phyloP scores from a whole-genome alignment of 805 yeast species.

The Komagataella kurtzmanii region DNA sequence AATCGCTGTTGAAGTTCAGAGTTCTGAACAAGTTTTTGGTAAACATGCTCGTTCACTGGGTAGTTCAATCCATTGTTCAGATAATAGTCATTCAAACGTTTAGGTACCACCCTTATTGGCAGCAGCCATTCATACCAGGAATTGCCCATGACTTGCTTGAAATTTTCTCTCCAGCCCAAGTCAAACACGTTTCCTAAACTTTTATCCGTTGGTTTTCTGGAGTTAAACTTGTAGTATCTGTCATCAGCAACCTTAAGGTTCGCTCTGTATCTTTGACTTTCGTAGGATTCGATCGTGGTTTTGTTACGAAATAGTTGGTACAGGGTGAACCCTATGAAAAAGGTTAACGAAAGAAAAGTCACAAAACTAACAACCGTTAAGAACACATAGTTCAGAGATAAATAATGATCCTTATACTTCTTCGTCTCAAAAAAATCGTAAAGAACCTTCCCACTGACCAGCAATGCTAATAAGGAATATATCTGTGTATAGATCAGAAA shows the following conservation, averaged over 20 bases:
- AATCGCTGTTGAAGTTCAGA: conserved; percentile 31
- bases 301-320: conserved; percentile 49
- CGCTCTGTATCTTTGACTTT: conserved; percentile 30
- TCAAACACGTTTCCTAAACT: conserved; percentile 61
- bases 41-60: conserved; percentile 28
- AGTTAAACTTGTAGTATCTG: conserved; percentile 18
- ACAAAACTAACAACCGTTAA: conserved; percentile 39
- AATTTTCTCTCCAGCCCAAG: conserved; percentile 50
- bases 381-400: conserved; percentile 49
- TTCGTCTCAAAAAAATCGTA: conserved; percentile 32
- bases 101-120: conserved; percentile 25
- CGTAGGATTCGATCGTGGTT: conserved; percentile 76
- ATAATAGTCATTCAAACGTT: background rate
- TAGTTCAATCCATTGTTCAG: conserved; percentile 37
- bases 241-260: conserved; percentile 22
- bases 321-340: conserved; percentile 43
- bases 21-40: conserved; percentile 24
- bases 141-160: conserved; percentile 64
- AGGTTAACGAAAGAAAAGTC: conserved; percentile 39
- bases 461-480: conserved; percentile 29
- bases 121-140: conserved; percentile 55
- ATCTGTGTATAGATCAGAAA: conserved; percentile 43
- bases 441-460: conserved; percentile 26
- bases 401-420: conserved; percentile 23
- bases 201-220: conserved; percentile 27